Conservation (phyloP, 305 asterid genomes). For the Withania somnifera region DNA sequence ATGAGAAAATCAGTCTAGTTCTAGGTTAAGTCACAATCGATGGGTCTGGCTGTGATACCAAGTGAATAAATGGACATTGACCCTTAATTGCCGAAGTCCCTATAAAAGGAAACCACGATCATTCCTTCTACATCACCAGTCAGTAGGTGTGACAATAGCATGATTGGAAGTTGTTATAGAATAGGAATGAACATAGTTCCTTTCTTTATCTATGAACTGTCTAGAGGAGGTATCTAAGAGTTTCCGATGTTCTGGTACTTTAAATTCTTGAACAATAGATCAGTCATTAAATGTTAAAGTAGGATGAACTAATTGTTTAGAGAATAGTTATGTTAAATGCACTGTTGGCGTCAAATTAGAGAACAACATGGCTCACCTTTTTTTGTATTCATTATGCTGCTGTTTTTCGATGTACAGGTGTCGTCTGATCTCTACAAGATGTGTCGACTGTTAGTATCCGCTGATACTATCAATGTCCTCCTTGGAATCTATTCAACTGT, state of each 20-base stretch:
- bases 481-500: constrained; percentile 41
- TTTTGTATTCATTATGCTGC: constrained; percentile 3
- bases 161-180: not conserved
- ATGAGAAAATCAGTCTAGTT: not conserved
- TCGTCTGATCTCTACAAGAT: constrained; percentile 71
- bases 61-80: not conserved
- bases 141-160: not conserved
- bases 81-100: not conserved
- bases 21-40: not conserved
- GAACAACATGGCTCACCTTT: not conserved
- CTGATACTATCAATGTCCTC: constrained; percentile 28
- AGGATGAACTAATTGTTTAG: not conserved
- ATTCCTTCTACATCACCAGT: not conserved
- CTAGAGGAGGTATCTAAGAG: not conserved
- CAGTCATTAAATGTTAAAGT: not conserved
- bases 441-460: constrained; percentile 44
- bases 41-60: not conserved
- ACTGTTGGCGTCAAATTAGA: not conserved
- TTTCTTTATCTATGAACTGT: not conserved
- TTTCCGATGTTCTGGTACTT: not conserved
- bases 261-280: not conserved
- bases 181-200: not conserved
- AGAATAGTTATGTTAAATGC: not conserved
- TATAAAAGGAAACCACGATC: not conserved
- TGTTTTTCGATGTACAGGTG: constrained; percentile 41